Evolutionary conservation across 2,329 filamentous ascomycete genomes (phyloP).

Genomic region (Harringtonia aguacate): DNA sequence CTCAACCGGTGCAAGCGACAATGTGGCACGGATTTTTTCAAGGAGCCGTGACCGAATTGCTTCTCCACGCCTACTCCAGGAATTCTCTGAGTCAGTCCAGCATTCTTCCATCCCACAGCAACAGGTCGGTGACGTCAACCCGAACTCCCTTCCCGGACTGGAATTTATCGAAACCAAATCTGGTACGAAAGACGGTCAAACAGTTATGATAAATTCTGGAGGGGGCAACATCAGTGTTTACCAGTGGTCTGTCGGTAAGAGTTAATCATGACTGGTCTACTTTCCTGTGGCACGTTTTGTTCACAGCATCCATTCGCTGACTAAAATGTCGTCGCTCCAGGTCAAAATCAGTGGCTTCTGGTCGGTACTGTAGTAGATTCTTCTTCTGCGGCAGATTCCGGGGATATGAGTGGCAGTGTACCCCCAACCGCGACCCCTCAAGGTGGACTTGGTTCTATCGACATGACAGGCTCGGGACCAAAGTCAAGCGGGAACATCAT

Average conservation of each 20-base stretch:
- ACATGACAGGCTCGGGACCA: background rate
- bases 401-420: constrained; percentile 80
- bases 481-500: constrained; percentile 30
- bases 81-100: constrained; percentile 75
- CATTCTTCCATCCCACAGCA: constrained; percentile 81
- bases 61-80: constrained; percentile 52
- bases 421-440: constrained; percentile 77
- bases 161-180: constrained; percentile 74
- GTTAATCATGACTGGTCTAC: constrained; percentile 12
- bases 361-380: constrained; percentile 87
- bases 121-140: constrained; percentile 68
- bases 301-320: background rate
- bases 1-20: constrained; percentile 85
- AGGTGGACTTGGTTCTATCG: constrained; percentile 63
- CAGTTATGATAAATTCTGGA: constrained; percentile 77
- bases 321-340: constrained; percentile 12
- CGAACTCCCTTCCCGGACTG: constrained; percentile 80
- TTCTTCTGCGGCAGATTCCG: constrained; percentile 37
- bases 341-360: constrained; percentile 66
- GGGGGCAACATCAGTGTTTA: constrained; percentile 80
- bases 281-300: background rate
- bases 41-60: constrained; percentile 60
- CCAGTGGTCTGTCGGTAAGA: constrained; percentile 59
- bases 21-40: constrained; percentile 74
- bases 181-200: constrained; percentile 93